Conservation (phyloP, 31 red algal genomes). For the Porphyra umbilicalis region DNA sequence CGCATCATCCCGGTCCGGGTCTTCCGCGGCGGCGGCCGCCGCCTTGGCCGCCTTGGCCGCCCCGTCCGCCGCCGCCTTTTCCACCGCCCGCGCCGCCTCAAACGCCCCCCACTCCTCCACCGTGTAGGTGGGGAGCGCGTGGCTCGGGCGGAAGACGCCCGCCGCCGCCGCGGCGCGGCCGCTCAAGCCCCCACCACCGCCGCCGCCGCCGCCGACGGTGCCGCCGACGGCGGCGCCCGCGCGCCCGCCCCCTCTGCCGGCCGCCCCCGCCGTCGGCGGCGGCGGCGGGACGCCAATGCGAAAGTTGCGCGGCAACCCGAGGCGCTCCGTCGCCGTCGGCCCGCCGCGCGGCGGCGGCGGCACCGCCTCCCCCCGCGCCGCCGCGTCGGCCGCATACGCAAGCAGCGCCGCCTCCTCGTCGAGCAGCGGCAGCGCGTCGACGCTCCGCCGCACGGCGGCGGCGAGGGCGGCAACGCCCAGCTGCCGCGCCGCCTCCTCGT, state of each 20-base stretch:
- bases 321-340: conserved; percentile 8
- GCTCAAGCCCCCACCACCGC: conserved; percentile 1
- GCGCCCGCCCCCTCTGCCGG: background rate
- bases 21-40: conserved; percentile 30
- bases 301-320: conserved; percentile 26
- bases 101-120: conserved; percentile 83
- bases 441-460: conserved; percentile 24
- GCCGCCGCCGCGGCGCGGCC: conserved; percentile 27
- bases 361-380: conserved; percentile 42
- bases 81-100: conserved; percentile 30
- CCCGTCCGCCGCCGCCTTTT: conserved; percentile 30
- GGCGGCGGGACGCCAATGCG: conserved; percentile 11
- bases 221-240: background rate
- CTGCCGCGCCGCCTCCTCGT: conserved; percentile 19
- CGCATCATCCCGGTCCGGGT: conserved; percentile 44
- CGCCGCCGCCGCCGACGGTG: background rate
- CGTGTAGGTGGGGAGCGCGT: conserved; percentile 69
- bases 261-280: background rate
- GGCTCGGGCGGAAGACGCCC: conserved; percentile 57
- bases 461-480: conserved; percentile 21
- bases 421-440: conserved; percentile 23
- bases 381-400: conserved; percentile 22
- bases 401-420: conserved; percentile 44
- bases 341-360: conserved; percentile 9
- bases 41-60: conserved; percentile 26